A percentile compares a stretch with the other conserved stretches of the same genome.
These are phyloP conservation scores for Penicillium robsamsonii DNA, from an alignment of 495 filamentous ascomycete genomes.

Conservation along the genomic window DNA sequence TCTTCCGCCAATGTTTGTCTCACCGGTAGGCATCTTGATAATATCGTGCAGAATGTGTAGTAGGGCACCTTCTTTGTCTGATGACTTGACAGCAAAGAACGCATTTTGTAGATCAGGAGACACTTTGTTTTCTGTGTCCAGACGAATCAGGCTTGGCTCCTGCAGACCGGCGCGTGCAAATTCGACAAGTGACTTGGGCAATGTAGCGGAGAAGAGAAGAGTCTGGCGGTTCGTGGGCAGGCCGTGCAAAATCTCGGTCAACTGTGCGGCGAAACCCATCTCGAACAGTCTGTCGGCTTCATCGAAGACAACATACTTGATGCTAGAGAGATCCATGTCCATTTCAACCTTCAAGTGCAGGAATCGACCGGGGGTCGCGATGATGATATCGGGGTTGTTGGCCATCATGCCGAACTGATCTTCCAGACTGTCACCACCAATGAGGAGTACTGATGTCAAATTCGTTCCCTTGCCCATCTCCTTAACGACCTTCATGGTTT, in stretches of 20 bases:
- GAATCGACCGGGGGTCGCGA: slow-evolving; percentile 94
- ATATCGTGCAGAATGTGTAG: slow-evolving; percentile 85
- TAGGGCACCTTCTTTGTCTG: slow-evolving; percentile 89
- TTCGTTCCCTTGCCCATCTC: slow-evolving; percentile 89
- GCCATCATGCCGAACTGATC: slow-evolving; percentile 95
- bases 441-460: slow-evolving; percentile 79
- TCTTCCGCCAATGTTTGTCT: slow-evolving; percentile 52
- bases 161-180: slow-evolving; percentile 91
- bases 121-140: slow-evolving; percentile 93
- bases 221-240: slow-evolving; percentile 84
- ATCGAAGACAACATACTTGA: slow-evolving; percentile 92
- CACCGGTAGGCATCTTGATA: slow-evolving; percentile 86
- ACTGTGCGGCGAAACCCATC: slow-evolving; percentile 93
- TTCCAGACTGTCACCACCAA: slow-evolving; percentile 93
- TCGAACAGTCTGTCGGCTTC: slow-evolving; percentile 96
- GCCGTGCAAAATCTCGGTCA: slow-evolving; percentile 89
- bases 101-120: slow-evolving; percentile 90
- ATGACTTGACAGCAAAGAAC: slow-evolving; percentile 88
- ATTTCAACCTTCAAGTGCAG: slow-evolving; percentile 95
- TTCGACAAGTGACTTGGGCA: slow-evolving; percentile 90
- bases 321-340: slow-evolving; percentile 78
- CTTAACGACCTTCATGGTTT: slow-evolving; percentile 95
- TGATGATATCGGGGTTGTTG: slow-evolving; percentile 90
- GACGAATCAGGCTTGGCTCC: slow-evolving; percentile 79
- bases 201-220: slow-evolving; percentile 88